phyloP scores from a whole-genome alignment of 1,284 basidiomycete genomes.

The Kwoniella shivajii region DNA sequence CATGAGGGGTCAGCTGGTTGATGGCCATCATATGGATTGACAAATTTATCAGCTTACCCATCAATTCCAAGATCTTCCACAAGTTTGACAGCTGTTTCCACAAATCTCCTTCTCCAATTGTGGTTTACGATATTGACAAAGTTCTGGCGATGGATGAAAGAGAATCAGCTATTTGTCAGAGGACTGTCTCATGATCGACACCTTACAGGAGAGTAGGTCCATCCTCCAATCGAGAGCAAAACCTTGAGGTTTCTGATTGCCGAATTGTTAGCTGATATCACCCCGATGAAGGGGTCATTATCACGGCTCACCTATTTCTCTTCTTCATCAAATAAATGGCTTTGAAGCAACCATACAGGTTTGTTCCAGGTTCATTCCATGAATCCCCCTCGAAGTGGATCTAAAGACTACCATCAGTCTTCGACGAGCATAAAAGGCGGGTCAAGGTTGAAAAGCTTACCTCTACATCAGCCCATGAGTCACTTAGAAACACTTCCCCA shows the following conservation, averaged over 20 bases:
- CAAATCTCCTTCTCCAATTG: constrained; percentile 68
- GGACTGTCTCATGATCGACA: neutral
- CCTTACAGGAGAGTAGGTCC: constrained; percentile 74
- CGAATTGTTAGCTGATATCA: neutral
- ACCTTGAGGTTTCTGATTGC: constrained; percentile 68
- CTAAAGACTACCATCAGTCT: constrained; percentile 43
- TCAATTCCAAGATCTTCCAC: constrained; percentile 87
- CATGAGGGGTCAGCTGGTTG: constrained; percentile 1
- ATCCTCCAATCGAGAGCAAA: constrained; percentile 77
- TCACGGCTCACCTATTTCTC: constrained; percentile 60
- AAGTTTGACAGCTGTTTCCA: constrained; percentile 67
- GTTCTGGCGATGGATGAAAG: constrained; percentile 31
- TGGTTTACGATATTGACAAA: constrained; percentile 60
- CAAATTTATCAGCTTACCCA: constrained; percentile 60
- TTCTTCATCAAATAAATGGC: constrained; percentile 82
- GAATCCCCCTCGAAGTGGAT: constrained; percentile 71
- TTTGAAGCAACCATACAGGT: constrained; percentile 84
- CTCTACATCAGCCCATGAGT: constrained; percentile 79
- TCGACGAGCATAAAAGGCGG: too few relatives aligned
- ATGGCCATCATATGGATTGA: constrained; percentile 39
- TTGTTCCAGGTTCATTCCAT: constrained; percentile 82
- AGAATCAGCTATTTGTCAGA: neutral
- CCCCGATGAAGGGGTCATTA: neutral
- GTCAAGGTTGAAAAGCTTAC: constrained; percentile 50
- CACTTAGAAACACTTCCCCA: constrained; percentile 71